Percentiles rank a stretch among this genome's conserved stretches.
Evolutionary conservation across 805 yeast genomes (phyloP).

Genomic region (Lipomyces japonicus): DNA sequence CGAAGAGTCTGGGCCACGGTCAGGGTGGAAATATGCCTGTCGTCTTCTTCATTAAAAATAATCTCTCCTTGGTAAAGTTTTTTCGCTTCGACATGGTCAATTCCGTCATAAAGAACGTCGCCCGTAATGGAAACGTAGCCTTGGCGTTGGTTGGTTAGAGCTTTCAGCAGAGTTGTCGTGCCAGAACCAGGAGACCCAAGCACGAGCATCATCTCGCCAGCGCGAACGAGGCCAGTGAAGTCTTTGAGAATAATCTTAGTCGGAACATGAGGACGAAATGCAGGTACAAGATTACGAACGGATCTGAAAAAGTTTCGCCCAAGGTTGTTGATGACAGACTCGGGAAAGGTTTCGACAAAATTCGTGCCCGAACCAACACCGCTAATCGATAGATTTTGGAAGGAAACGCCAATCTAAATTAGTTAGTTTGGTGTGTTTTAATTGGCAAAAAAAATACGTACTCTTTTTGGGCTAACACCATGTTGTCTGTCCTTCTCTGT

Average conservation of each 20-base stretch:
- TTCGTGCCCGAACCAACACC: constrained; percentile 23
- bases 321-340: constrained; percentile 9
- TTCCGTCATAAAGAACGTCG: constrained; percentile 58
- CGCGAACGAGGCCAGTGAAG: constrained; percentile 43
- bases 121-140: constrained; percentile 44
- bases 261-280: constrained; percentile 17
- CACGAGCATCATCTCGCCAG: constrained; percentile 68
- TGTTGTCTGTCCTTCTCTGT: constrained; percentile 10
- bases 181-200: constrained; percentile 80
- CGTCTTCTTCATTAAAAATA: constrained; percentile 65
- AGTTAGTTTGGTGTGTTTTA: not conserved
- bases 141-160: constrained; percentile 49
- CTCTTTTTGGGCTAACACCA: constrained; percentile 23
- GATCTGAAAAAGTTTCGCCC: constrained; percentile 9
- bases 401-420: constrained; percentile 22
- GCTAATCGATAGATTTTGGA: constrained; percentile 16
- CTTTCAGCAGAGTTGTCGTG: constrained; percentile 39
- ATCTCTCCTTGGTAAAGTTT: constrained; percentile 64
- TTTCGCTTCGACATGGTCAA: constrained; percentile 56
- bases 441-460: constrained; percentile 2
- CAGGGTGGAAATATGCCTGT: constrained; percentile 63
- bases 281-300: not conserved
- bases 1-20: constrained; percentile 63
- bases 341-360: constrained; percentile 13
- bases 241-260: constrained; percentile 31